These are phyloP conservation scores for Penicillium ucsense DNA, from an alignment of 495 filamentous ascomycete genomes.

Conservation along the genomic window DNA sequence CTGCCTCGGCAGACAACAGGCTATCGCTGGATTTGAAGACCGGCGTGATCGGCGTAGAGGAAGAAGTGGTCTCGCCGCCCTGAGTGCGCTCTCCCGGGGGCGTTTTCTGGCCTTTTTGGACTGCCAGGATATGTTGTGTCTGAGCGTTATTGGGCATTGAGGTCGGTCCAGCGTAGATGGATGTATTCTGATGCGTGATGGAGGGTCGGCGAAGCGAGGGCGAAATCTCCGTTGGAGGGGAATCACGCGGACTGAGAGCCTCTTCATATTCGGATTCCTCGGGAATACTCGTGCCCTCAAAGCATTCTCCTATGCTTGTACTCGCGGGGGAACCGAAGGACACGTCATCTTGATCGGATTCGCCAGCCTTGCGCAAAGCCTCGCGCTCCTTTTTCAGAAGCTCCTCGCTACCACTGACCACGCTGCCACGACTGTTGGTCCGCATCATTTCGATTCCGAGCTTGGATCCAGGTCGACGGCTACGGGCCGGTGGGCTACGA, in stretches of 20 bases:
- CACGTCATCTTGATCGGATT: constrained; percentile 15
- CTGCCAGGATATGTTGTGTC: no score
- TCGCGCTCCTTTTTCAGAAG: constrained; percentile 31
- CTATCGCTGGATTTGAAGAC: constrained; percentile 13
- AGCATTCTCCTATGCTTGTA: constrained; percentile 23
- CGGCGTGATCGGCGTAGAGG: constrained; percentile 20
- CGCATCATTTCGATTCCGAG: constrained; percentile 93
- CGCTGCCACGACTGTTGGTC: constrained; percentile 82
- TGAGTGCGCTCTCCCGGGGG: constrained; percentile 19
- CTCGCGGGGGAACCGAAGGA: constrained; percentile 17
- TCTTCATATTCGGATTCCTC: constrained; percentile 29
- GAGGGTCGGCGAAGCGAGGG: constrained; percentile 13
- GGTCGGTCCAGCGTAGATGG: constrained; percentile 14
- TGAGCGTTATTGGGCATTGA: not conserved
- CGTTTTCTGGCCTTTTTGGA: constrained; percentile 23
- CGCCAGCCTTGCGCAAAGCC: constrained; percentile 16
- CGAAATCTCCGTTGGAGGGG: constrained; percentile 6
- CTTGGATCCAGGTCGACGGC: constrained; percentile 58
- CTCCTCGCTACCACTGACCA: constrained; percentile 48
- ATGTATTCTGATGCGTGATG: constrained; percentile 15
- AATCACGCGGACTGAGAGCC: constrained; percentile 15
- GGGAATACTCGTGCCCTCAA: constrained; percentile 31
- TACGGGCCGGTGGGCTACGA: constrained; percentile 45
- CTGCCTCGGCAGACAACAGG: constrained; percentile 2
- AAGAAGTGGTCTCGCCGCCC: not conserved